Evolutionary conservation across 148 eudicot species (phyloP), one percentile per base, ranked within the genome.

Genomic region (Vaccinium darrowii): DNA sequence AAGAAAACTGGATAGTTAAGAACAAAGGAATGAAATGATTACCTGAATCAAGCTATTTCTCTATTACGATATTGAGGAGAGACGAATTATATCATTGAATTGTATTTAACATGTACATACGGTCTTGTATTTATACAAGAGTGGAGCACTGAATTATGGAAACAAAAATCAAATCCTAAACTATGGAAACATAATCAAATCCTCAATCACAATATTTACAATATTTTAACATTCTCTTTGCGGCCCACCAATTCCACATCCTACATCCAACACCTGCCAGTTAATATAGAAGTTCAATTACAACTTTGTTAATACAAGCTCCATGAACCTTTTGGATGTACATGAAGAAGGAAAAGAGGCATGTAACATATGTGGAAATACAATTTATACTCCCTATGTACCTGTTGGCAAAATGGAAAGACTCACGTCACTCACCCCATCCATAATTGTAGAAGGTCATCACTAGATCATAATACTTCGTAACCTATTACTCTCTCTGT

Each of bases 401-500:
- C 97, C 98, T 92, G 84, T 88, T 91, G 16, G 97, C 97, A 88
- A 95, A 95, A 83, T 95, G 97, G 88, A 95, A 95, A 60, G 98
- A 94, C 84, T 95, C 98, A 86, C 98, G 39, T 36, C 39, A 36
- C 39, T 36, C 39, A 36, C 39, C 98, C 98, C 98, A 95, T 67
- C 97, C 98, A 90, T 91, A 92, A 85, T 95, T 97, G 53, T 95
- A 95, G 90, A 95, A 95, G 86, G 97, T 95, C 15, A 97, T 95
- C 49, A 88, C 97, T 56, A 95, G 91, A 88, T 95, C 96, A 86
- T 95, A 95, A 63, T 94, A 95, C 81, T 95, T 94, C 76, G 94
- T 94, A 23, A 95, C 98, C 97, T 95, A 91, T 21, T 82, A 89
- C 39, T 36, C 39, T 36, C 3, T 36, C 3, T 36, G 39, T 36